A percentile compares a stretch with the other conserved stretches of the same genome.
Evolutionary conservation across 108 stramenopile species (phyloP).

Genomic region (Hondaea fermentalgiana): DNA sequence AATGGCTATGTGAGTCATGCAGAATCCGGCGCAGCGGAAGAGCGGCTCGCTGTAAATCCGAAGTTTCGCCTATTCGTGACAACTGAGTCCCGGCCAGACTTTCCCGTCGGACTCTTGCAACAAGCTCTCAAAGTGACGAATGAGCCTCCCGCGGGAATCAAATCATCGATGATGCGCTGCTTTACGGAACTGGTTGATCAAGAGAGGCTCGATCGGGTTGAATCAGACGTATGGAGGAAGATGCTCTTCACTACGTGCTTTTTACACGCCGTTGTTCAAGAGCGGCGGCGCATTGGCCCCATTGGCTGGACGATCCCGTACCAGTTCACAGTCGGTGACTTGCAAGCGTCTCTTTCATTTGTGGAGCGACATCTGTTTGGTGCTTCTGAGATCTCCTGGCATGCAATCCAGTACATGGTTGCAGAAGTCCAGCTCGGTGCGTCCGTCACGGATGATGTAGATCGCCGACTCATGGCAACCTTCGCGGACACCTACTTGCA

Average conservation of each 20-base stretch:
- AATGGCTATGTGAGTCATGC: not conserved
- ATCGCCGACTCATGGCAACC: slow-evolving; percentile 34
- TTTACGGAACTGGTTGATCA: slow-evolving; percentile 41
- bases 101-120: slow-evolving; percentile 40
- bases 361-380: slow-evolving; percentile 41
- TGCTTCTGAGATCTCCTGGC: slow-evolving; percentile 10
- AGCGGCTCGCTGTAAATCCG: not conserved
- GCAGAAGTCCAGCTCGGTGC: slow-evolving; percentile 46
- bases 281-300: slow-evolving; percentile 45
- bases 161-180: slow-evolving; percentile 33
- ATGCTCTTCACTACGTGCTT: slow-evolving; percentile 38
- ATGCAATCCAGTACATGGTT: slow-evolving; percentile 47
- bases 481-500: slow-evolving; percentile 34
- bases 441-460: slow-evolving; percentile 42
- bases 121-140: slow-evolving; percentile 40
- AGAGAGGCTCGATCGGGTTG: slow-evolving; percentile 43
- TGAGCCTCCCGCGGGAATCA: slow-evolving; percentile 42
- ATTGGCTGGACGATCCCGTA: slow-evolving; percentile 50
- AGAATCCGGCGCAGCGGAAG: not conserved
- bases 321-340: slow-evolving; percentile 46
- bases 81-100: slow-evolving; percentile 29
- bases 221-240: slow-evolving; percentile 37
- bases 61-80: slow-evolving; percentile 38
- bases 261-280: slow-evolving; percentile 43
- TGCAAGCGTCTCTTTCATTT: slow-evolving; percentile 40